Evolutionary conservation across 2,329 filamentous ascomycete genomes (phyloP), one percentile per base, ranked within the genome.

Genomic region (Cadophora sp.): DNA sequence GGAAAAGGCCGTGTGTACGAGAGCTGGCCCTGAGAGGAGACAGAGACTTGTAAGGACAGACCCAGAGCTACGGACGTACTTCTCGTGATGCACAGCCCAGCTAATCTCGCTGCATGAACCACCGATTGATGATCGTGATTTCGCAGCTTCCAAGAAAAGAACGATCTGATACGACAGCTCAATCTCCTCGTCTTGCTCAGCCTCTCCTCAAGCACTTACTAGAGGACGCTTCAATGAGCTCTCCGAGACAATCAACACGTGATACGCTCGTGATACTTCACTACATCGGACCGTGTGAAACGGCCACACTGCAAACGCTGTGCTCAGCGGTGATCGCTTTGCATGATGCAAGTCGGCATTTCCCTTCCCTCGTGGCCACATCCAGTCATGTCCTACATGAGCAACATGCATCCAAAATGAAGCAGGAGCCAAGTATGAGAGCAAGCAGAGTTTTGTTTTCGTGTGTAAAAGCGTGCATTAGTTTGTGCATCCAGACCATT

Each of bases 401-500:
- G 40, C 40, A 43, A 43, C 12, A 1, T 43, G 40, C 40, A 19
- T 19, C 40, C 40, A 43, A 43, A 43, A 43, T 43, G 6, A 19
- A 43, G 14, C 40, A 43, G 40, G 40, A 43, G 5, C 19, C 40
- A 43, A 16, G n/a, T n/a, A n/a, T n/a, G n/a, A n/a, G n/a, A n/a
- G 12, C 1, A 14, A 3, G 29, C 29, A 58, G 55, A 58, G 29
- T 58, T 58, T 37, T 37, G 31, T 58, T 58, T 58, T 40, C 55
- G 56, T 59, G 43, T 40, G 56, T 59, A 22, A 43, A 26, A 27
- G n/a, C n/a, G 56, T 43, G 56, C 56, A 59, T 59, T 59, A 59
- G 56, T 59, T 59, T 59, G 31, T 59, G 56, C 56, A 59, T 59
- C 34, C 56, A 59, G 56, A 59, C 56, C 34, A 43, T 37, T 59